Evolutionary conservation across 129 eudicot genomes (phyloP).

Genomic region (Scalesia atractyloides): DNA sequence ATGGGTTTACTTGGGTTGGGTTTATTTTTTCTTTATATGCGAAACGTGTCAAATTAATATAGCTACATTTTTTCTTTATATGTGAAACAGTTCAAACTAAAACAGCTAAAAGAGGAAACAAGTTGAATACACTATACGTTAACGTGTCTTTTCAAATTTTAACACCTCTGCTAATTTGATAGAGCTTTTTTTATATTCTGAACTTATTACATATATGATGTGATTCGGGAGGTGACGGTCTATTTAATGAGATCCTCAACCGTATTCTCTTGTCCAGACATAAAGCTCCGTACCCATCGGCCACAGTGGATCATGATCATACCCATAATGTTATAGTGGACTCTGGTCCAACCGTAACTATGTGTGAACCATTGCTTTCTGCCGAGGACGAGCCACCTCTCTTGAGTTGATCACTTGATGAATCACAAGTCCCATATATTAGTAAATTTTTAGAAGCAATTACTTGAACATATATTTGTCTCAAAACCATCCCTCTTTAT

Average conservation of each 20-base stretch:
- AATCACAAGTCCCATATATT: conserved; percentile 34
- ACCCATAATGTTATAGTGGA: conserved; percentile 29
- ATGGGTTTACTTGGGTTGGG: background rate
- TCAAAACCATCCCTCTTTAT: too few relatives aligned
- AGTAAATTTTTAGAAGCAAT: conserved; percentile 38
- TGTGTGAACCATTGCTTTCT: conserved; percentile 36
- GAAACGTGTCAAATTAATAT: too few relatives aligned
- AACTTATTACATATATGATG: background rate
- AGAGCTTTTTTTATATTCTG: too few relatives aligned
- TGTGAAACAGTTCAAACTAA: background rate
- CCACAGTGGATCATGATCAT: conserved; percentile 46
- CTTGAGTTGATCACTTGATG: conserved; percentile 40
- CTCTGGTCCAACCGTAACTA: conserved; percentile 32
- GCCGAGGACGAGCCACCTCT: conserved; percentile 67
- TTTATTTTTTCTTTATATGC: too few relatives aligned
- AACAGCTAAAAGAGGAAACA: background rate
- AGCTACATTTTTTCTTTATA: too few relatives aligned
- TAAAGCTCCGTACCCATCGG: conserved; percentile 67
- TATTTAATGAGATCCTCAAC: conserved; percentile 83
- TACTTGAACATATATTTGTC: too few relatives aligned
- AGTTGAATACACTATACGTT: too few relatives aligned
- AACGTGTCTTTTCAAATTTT: too few relatives aligned
- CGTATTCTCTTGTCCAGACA: conserved; percentile 82
- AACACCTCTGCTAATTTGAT: too few relatives aligned
- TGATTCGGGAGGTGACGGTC: conserved; percentile 82